phyloP scores from a whole-genome alignment of 495 filamentous ascomycete genomes.

The Lophiostoma macrostomum region DNA sequence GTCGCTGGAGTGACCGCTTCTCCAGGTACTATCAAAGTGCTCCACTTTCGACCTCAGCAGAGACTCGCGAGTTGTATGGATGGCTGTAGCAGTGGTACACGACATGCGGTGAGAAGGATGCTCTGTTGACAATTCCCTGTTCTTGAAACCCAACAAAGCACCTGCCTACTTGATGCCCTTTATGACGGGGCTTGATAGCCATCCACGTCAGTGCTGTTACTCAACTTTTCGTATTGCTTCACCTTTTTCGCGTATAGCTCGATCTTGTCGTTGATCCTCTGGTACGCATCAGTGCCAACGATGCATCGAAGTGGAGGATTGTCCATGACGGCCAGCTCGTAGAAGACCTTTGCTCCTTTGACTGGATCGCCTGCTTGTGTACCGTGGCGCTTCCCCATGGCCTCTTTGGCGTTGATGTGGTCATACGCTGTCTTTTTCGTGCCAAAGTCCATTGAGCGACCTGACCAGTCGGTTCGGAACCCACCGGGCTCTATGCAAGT shows the following conservation, averaged over 20 bases:
- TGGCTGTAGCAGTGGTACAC: not conserved
- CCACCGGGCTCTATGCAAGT: slow-evolving; percentile 41
- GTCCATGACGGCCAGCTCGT: slow-evolving; percentile 48
- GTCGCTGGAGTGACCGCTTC: no score
- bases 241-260: slow-evolving; percentile 43
- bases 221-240: slow-evolving; percentile 46
- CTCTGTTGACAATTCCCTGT: not conserved
- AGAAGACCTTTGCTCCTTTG: slow-evolving; percentile 48
- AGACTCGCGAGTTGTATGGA: not conserved
- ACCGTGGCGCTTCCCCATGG: slow-evolving; percentile 40
- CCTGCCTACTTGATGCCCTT: no score
- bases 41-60: no score
- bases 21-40: no score
- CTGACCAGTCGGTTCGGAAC: slow-evolving; percentile 42
- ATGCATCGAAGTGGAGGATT: slow-evolving; percentile 47
- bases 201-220: slow-evolving; percentile 48
- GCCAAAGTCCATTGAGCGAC: slow-evolving; percentile 39
- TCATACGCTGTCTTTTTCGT: slow-evolving; percentile 46
- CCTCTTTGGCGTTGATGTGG: slow-evolving; percentile 44
- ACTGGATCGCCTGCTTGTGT: slow-evolving; percentile 46
- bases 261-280: slow-evolving; percentile 44
- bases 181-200: slow-evolving; percentile 39
- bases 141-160: not conserved
- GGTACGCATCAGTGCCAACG: slow-evolving; percentile 47
- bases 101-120: not conserved